Conservation (phyloP, 257 asterid genomes). For the Primulina huaijiensis region DNA sequence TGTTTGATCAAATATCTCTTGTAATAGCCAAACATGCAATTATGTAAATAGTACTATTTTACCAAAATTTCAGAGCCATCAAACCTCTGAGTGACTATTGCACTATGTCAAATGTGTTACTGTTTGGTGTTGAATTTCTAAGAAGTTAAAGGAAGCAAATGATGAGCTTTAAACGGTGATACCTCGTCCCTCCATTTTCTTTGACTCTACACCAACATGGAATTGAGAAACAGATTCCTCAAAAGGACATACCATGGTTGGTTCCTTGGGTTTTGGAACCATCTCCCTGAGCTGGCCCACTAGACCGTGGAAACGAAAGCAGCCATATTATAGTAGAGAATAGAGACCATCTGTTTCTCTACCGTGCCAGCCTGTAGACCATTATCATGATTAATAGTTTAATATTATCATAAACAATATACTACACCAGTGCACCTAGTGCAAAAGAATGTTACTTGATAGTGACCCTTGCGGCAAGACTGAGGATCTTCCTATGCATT, state of each 20-base stretch:
- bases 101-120: slow-evolving; percentile 15
- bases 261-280: slow-evolving; percentile 57
- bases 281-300: slow-evolving; percentile 26
- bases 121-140: slow-evolving; percentile 21
- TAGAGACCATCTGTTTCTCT: slow-evolving; percentile 30
- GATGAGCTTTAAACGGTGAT: slow-evolving; percentile 31
- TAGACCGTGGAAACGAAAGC: slow-evolving; percentile 28
- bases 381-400: slow-evolving; percentile 21
- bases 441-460: slow-evolving; percentile 27
- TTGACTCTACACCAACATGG: slow-evolving; percentile 26
- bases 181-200: slow-evolving; percentile 36
- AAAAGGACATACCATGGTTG: slow-evolving; percentile 34
- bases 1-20: neutral
- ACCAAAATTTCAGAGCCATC: slow-evolving; percentile 7
- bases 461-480: slow-evolving; percentile 36
- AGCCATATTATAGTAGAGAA: slow-evolving; percentile 20
- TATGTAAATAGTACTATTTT: too few species aligned
- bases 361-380: slow-evolving; percentile 41
- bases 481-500: slow-evolving; percentile 34
- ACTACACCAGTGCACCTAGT: slow-evolving; percentile 11
- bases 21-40: neutral
- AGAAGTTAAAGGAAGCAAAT: slow-evolving; percentile 33
- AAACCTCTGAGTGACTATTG: neutral
- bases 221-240: slow-evolving; percentile 30
- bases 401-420: neutral